These are phyloP conservation scores for Colletotrichum sp. DNA, from an alignment of 2,329 filamentous ascomycete species.

Conservation along the genomic window DNA sequence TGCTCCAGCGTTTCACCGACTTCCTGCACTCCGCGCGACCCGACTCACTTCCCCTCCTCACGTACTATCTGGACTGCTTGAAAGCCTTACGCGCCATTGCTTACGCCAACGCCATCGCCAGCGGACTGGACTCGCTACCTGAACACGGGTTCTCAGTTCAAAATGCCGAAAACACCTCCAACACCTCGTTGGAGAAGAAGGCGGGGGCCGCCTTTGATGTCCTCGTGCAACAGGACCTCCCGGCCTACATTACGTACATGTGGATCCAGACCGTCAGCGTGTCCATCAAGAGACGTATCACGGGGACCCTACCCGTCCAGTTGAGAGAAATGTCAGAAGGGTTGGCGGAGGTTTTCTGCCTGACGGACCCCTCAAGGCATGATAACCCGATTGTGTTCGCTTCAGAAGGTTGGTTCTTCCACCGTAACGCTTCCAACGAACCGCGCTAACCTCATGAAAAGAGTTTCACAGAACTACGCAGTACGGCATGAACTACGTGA, in stretches of 20 bases:
- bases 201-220: slow-evolving; percentile 68
- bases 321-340: slow-evolving; percentile 75
- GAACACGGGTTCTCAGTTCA: slow-evolving; percentile 60
- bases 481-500: slow-evolving; percentile 74
- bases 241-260: slow-evolving; percentile 72
- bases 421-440: accelerated
- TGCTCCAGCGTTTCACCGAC: slow-evolving; percentile 69
- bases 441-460: not conserved
- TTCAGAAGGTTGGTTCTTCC: slow-evolving; percentile 64
- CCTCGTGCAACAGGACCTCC: slow-evolving; percentile 71
- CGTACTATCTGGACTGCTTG: slow-evolving; percentile 74
- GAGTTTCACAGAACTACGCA: slow-evolving; percentile 78
- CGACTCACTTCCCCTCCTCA: slow-evolving; percentile 67
- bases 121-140: slow-evolving; percentile 61
- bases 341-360: slow-evolving; percentile 77
- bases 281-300: slow-evolving; percentile 71
- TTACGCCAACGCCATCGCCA: slow-evolving; percentile 73
- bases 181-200: slow-evolving; percentile 65
- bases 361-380: slow-evolving; percentile 74
- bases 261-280: slow-evolving; percentile 74
- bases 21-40: slow-evolving; percentile 68
- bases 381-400: slow-evolving; percentile 82
- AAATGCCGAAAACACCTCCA: slow-evolving; percentile 57
- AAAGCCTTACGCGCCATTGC: slow-evolving; percentile 75
- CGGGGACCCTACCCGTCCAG: slow-evolving; percentile 68